Percentiles rank a stretch among this genome's conserved stretches.
phyloP scores from a whole-genome alignment of 73 alveolate species.

The Paramecium primaurelia region DNA sequence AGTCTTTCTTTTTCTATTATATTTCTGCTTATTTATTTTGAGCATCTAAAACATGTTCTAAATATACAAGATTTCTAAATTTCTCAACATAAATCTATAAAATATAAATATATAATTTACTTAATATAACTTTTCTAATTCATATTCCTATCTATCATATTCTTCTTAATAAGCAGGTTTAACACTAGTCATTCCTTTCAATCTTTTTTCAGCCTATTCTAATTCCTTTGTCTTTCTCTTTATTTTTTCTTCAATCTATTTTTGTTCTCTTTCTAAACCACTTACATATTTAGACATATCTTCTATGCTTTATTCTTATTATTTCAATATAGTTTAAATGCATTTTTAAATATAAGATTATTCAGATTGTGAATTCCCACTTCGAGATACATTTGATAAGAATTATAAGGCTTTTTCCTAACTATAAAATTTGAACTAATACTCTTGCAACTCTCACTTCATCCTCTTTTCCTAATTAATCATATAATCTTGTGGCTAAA shows the following conservation, averaged over 20 bases:
- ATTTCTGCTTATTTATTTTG: constrained; percentile 73
- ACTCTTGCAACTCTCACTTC: constrained; percentile 77
- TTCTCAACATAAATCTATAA: constrained; percentile 82
- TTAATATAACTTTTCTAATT: constrained; percentile 80
- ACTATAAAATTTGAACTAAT: not conserved
- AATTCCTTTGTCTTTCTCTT: constrained; percentile 12
- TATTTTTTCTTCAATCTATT: not conserved
- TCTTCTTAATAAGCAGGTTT: constrained; percentile 56
- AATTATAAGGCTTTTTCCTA: constrained; percentile 50
- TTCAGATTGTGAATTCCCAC: constrained; percentile 2
- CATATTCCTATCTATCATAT: constrained; percentile 64
- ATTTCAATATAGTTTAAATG: constrained; percentile 20
- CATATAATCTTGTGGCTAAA: constrained; percentile 91
- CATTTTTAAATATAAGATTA: constrained; percentile 6
- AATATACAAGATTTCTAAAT: constrained; percentile 91
- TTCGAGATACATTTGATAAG: constrained; percentile 28
- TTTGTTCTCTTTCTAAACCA: constrained; percentile 34
- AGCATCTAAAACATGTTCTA: constrained; percentile 88
- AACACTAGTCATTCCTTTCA: constrained; percentile 45
- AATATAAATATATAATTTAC: not conserved
- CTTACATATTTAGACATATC: constrained; percentile 54
- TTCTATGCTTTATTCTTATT: constrained; percentile 2
- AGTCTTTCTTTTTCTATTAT: not conserved
- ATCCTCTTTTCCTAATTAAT: constrained; percentile 92
- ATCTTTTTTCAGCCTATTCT: constrained; percentile 34